Conservation (phyloP, 2,329 filamentous ascomycete genomes). For the Fusarium sp. region DNA sequence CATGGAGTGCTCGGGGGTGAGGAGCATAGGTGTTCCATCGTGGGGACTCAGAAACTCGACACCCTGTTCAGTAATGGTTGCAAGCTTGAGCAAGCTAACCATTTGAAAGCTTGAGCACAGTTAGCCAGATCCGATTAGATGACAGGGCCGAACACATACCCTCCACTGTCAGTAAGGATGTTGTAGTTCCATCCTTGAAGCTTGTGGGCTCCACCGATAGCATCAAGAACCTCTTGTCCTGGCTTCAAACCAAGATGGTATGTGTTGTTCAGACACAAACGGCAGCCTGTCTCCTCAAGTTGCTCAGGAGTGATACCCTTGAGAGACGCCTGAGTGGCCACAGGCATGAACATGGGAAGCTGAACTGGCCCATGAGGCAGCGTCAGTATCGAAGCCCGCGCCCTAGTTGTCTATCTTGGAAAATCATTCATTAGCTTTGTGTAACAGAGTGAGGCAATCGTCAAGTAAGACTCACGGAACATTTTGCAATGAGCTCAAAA, state of each 20-base stretch:
- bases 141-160: constrained; percentile 54
- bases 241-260: constrained; percentile 97
- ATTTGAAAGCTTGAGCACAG: constrained; percentile 86
- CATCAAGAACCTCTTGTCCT: constrained; percentile 87
- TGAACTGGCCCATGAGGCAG: constrained; percentile 92
- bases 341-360: constrained; percentile 97
- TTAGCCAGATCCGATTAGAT: constrained; percentile 9
- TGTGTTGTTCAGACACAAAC: constrained; percentile 95
- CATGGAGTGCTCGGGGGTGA: constrained; percentile 98
- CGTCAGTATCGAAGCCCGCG: constrained; percentile 85
- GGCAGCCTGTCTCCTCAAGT: constrained; percentile 87
- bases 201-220: constrained; percentile 91
- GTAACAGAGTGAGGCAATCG: constrained; percentile 17
- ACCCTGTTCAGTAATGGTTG: constrained; percentile 93
- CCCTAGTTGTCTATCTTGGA: constrained; percentile 82
- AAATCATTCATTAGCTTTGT: constrained; percentile 27
- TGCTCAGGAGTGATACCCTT: constrained; percentile 96
- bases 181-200: constrained; percentile 96
- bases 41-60: constrained; percentile 97
- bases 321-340: constrained; percentile 94
- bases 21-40: constrained; percentile 93
- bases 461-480: constrained; percentile 71
- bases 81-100: constrained; percentile 94
- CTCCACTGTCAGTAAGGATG: constrained; percentile 85
- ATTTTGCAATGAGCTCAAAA: constrained; percentile 81